Evolutionary conservation across 306 rosid genomes (phyloP).

Genomic region (Gynostemma pentaphyllum): DNA sequence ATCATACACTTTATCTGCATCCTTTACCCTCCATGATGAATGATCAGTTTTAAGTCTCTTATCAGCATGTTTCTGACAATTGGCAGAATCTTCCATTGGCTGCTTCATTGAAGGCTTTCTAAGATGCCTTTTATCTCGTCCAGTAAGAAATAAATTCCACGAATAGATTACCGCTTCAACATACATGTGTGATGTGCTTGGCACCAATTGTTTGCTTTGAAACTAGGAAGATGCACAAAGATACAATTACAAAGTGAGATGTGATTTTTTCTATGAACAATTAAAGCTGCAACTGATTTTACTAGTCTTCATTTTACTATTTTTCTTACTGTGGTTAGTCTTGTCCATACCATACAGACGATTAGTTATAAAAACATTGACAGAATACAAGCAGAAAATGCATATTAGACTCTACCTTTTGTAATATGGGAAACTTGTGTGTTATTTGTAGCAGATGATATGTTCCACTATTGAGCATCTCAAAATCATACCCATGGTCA

Average conservation of each 20-base stretch:
- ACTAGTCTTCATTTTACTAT: not conserved
- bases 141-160: conserved; percentile 44
- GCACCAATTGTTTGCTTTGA: conserved; percentile 22
- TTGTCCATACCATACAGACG: not conserved
- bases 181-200: conserved; percentile 37
- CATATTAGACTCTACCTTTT: conserved; percentile 33
- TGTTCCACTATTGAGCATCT: conserved; percentile 38
- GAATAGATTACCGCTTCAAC: conserved; percentile 63
- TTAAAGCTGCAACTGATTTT: not conserved
- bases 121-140: conserved; percentile 17
- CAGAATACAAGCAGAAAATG: not conserved
- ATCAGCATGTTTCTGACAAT: conserved; percentile 21
- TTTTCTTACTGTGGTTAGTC: not conserved
- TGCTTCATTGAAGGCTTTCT: conserved; percentile 23
- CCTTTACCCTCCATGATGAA: conserved; percentile 15
- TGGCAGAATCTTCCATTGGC: conserved; percentile 10
- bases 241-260: not conserved
- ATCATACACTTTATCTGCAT: conserved; percentile 20
- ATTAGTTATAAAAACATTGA: conserved; percentile 8
- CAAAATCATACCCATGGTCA: conserved; percentile 22
- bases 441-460: conserved; percentile 57
- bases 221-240: conserved; percentile 34
- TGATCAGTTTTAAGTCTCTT: conserved; percentile 44
- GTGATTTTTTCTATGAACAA: not conserved
- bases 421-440: conserved; percentile 61